These are phyloP conservation scores for Fusarium denticulatum DNA, from an alignment of 2,329 filamentous ascomycete genomes.

Conservation along the genomic window DNA sequence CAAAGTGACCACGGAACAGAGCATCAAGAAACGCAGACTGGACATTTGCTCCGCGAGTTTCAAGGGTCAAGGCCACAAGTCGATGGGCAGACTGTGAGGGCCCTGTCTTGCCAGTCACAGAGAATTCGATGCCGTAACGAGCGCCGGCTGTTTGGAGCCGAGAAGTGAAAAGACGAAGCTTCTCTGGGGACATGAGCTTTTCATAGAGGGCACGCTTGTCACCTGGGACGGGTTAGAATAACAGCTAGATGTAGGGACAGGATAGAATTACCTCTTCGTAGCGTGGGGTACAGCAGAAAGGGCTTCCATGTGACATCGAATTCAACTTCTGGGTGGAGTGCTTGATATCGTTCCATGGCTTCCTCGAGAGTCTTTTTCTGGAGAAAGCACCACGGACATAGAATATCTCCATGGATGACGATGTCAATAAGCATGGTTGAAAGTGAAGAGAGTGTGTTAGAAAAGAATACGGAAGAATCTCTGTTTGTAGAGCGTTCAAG, in stretches of 20 bases:
- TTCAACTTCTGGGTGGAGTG: conserved; percentile 53
- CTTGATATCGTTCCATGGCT: conserved; percentile 55
- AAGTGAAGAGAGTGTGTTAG: not conserved
- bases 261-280: conserved; percentile 38
- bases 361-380: conserved; percentile 57
- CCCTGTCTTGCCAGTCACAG: conserved; percentile 55
- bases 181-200: conserved; percentile 41
- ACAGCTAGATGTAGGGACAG: not conserved
- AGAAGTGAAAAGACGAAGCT: conserved; percentile 42
- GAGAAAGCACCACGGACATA: conserved; percentile 64
- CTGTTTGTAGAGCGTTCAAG: not conserved
- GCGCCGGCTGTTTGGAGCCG: conserved; percentile 48
- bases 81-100: conserved; percentile 58
- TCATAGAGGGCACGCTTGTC: conserved; percentile 52
- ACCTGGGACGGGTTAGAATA: conserved; percentile 30
- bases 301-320: conserved; percentile 61
- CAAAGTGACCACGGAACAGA: conserved; percentile 56
- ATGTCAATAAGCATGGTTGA: conserved; percentile 45
- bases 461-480: not conserved
- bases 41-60: conserved; percentile 41
- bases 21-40: conserved; percentile 55
- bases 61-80: conserved; percentile 56
- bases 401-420: conserved; percentile 60
- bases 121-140: conserved; percentile 53
- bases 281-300: conserved; percentile 55